Conservation (phyloP, 2,329 filamentous ascomycete genomes). For the Fonsecaea erecta region DNA sequence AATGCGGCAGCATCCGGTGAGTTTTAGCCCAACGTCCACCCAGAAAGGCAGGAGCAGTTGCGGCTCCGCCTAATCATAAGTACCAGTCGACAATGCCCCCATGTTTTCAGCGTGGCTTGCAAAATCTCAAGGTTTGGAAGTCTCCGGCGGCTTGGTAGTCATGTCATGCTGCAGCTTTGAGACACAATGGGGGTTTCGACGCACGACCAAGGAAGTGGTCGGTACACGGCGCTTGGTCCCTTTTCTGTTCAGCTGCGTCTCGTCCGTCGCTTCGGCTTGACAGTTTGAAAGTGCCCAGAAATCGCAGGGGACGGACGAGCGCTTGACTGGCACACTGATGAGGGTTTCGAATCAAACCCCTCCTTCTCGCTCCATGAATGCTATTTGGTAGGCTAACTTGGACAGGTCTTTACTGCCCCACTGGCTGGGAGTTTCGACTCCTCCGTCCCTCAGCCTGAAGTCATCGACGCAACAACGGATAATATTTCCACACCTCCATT, state of each 20-base stretch:
- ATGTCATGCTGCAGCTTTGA: neutral
- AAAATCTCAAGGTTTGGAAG: conserved; percentile 8
- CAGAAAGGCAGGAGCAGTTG: neutral
- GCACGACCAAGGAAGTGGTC: neutral
- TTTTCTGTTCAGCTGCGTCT: conserved; percentile 1
- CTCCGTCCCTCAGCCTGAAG: neutral
- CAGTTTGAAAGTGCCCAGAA: neutral
- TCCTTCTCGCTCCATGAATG: neutral
- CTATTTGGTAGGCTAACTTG: conserved; percentile 6
- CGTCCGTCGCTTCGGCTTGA: neutral
- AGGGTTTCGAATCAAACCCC: neutral
- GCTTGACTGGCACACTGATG: neutral
- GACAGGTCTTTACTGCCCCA: neutral
- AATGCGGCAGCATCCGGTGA: neutral
- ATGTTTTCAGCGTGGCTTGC: neutral
- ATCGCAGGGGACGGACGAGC: neutral
- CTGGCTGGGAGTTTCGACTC: neutral
- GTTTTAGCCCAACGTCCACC: neutral
- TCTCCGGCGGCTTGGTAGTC: conserved; percentile 9
- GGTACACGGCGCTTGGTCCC: neutral
- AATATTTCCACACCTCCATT: neutral
- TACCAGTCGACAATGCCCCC: neutral
- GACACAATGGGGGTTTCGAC: neutral
- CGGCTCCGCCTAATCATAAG: conserved; percentile 21
- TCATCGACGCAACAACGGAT: neutral